Base-by-base conservation (phyloP, 164 flowering plant genomes). In the Amborella trichopoda region DNA sequence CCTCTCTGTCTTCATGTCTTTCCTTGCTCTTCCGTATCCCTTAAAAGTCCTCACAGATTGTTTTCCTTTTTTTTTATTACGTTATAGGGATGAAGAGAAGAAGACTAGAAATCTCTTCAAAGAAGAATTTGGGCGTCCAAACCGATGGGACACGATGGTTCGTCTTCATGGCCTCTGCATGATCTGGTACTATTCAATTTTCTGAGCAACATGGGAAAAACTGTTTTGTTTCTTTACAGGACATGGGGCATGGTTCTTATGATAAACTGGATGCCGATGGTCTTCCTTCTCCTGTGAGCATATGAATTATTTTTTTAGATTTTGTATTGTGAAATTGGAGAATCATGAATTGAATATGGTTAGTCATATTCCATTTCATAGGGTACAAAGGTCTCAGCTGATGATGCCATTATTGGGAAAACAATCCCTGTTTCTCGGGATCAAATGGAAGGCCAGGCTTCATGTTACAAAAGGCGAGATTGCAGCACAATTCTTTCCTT, bases 221-320 rank as follows among this genome's bases (percentile, higher is more conserved):
- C 28, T 28, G 40, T 17, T 30, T 28, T 0, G 40, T 37, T 33
- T 4, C 61, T 61, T 58, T 63, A 19, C 71, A 87, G 96, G 96
- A 95, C n/a, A 88, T 88, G 96, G 58, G 96, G 12, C 95, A 81
- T 70, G 99, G 99, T 1, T 93, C 96, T 14, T 93, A 88, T 63
- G 99, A 93, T 58, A 93, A 93, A 58, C 65, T 93, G 68, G 96
- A 93, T 58, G 99, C 88, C 56, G 99, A 93, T 67, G 99, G 99
- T 55, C 89, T 93, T 53, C 95, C 96, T n/a, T 91, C 96, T 62
- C 96, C 96, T 51, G 90, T 83, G 53, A 75, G 87, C 71, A 49
- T 40, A n/a, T n/a, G n/a, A n/a, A n/a, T n/a, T n/a, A n/a, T n/a
- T n/a, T n/a, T n/a, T n/a, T n/a, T n/a, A n/a, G n/a, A n/a, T n/a